Conservation (phyloP, 345 rosid genomes). For the Turnera subulata region DNA sequence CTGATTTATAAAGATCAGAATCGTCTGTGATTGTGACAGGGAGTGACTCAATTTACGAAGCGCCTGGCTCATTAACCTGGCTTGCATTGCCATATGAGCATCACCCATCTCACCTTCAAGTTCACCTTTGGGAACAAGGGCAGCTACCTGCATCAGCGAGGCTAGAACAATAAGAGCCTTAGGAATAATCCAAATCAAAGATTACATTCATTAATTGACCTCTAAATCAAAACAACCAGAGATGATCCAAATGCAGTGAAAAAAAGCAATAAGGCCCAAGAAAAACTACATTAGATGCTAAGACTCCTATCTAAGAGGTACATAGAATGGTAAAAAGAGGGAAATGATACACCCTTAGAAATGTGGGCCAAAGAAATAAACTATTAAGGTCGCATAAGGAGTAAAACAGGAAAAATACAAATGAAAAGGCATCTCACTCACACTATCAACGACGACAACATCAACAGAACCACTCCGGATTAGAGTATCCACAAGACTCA, state of each 20-base stretch:
- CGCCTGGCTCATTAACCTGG: slow-evolving; percentile 98
- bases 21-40: slow-evolving; percentile 71
- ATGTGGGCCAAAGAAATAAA: no score
- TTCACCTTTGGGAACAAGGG: slow-evolving; percentile 98
- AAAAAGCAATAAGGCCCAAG: not conserved
- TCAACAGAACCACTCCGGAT: slow-evolving; percentile 93
- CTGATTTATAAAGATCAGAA: slow-evolving; percentile 82
- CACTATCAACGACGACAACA: slow-evolving; percentile 94
- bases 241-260: not conserved
- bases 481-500: slow-evolving; percentile 90
- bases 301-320: not conserved
- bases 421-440: slow-evolving; percentile 46
- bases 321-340: not conserved
- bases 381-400: no score
- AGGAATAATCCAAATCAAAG: not conserved
- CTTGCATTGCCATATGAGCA: slow-evolving; percentile 99
- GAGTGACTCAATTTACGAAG: slow-evolving; percentile 96
- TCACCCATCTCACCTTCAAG: slow-evolving; percentile 99
- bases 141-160: slow-evolving; percentile 67
- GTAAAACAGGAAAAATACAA: slow-evolving; percentile 6
- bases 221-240: not conserved
- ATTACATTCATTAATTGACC: not conserved
- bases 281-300: not conserved
- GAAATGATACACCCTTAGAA: no score
- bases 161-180: slow-evolving; percentile 2